Base-by-base conservation (phyloP, 2,329 filamentous ascomycete genomes). In the Leptographium procerum region DNA sequence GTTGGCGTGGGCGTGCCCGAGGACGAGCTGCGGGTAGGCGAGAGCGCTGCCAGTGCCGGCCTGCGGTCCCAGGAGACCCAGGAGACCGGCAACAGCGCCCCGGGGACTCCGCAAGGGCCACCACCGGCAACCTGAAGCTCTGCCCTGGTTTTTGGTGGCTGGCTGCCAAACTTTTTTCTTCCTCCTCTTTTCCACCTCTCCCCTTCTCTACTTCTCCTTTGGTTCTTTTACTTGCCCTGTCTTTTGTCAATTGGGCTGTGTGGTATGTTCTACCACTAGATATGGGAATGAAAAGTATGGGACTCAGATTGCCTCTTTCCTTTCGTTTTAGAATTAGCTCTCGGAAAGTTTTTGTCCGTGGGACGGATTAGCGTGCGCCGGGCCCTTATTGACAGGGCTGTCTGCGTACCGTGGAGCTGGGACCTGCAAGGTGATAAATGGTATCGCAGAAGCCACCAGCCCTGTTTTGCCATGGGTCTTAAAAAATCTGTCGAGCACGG, bases 11-110 rank as follows among this genome's bases (percentile, higher is more conserved):
- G 81, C 2, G 81, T 83, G 3, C 76, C 80, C 0, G 82, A 84
- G 50, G 81, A 84, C 52, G 81, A 83, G 66, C 69, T 85, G 50
- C 75, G 75, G 56, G 81, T 85, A 31, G 82, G 82, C 1, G 82
- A 85, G 71, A 85, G 82, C 61, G 82, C 82, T 1, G 79, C 81
- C 1, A 83, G 79, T 64, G 69, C 72, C 0, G 72, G 73, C 0
- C 58, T 73, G 51, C 59, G 58, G 2, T 61, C 16, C 19, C 13
- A 40, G 13, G 34, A 51, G 36, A 14, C 16, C 19, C 13, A 40
- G 13, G 34, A 51, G 36, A 14, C 29, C 16, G 14, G 8, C 45
- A 22, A 19, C 40, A 43, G 40, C 40, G 19, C 16, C 40, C 40
- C 5, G 31, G 31, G 31, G 6, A 5, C 31, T 6, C 10, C 31